These are phyloP conservation scores for Kwoniella dejecticola DNA, from an alignment of 768 basidiomycete genomes.

Conservation along the genomic window DNA sequence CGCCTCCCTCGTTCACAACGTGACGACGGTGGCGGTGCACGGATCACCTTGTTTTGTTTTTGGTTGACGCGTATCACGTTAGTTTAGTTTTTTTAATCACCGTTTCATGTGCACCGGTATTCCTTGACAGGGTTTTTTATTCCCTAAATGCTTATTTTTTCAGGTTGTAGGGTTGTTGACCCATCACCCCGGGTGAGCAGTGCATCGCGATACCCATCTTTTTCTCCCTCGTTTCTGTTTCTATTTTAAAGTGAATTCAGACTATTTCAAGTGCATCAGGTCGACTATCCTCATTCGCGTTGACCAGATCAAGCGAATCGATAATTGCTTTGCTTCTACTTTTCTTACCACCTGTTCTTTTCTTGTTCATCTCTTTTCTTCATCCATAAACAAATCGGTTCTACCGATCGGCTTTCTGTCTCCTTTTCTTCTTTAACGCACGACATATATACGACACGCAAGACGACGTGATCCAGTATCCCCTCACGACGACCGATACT, in stretches of 20 bases:
- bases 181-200: neutral
- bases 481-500: no score
- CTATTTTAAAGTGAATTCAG: neutral
- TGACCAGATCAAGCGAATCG: no score
- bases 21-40: conserved; percentile 1
- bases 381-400: no score
- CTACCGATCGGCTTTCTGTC: no score
- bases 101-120: conserved; percentile 1
- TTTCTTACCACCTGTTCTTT: no score
- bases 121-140: neutral
- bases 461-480: no score
- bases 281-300: no score
- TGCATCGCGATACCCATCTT: neutral
- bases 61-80: neutral
- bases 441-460: no score
- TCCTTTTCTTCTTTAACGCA: no score
- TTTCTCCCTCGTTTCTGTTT: neutral
- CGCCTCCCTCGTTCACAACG: neutral
- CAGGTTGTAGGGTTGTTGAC: neutral
- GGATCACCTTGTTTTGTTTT: neutral
- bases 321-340: no score
- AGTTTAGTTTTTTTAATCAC: neutral
- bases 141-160: conserved; percentile 7
- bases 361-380: no score
- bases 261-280: neutral